Evolutionary conservation across 2,329 filamentous ascomycete genomes (phyloP).

Genomic region (Penicillium sp.): DNA sequence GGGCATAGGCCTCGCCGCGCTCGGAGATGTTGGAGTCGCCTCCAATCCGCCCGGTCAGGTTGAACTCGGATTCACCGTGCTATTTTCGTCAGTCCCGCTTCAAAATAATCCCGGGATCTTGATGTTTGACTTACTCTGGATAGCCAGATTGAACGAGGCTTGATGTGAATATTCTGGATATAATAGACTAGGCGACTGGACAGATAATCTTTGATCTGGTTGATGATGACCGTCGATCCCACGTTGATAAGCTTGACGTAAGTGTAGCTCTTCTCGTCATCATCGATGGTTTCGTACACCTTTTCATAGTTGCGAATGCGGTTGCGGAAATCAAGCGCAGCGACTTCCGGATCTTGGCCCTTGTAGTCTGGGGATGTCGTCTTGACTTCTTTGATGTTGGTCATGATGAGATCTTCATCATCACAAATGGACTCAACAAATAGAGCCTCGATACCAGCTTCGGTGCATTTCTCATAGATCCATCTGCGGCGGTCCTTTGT

Average conservation of each 20-base stretch:
- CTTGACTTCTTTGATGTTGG: conserved; percentile 96
- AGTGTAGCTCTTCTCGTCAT: conserved; percentile 81
- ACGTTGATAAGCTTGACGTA: conserved; percentile 98
- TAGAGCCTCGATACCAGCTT: conserved; percentile 79
- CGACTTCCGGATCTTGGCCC: conserved; percentile 88
- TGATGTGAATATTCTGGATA: conserved; percentile 97
- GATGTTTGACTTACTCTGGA: conserved; percentile 65
- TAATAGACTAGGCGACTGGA: conserved; percentile 97
- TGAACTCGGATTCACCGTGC: conserved; percentile 94
- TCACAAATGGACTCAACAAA: conserved; percentile 98
- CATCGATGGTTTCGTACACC: conserved; percentile 89
- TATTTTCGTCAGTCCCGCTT: conserved; percentile 38
- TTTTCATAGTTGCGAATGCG: conserved; percentile 97
- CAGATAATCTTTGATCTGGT: conserved; percentile 92
- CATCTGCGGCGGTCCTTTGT: conserved; percentile 85
- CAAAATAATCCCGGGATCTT: no score
- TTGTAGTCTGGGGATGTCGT: conserved; percentile 92
- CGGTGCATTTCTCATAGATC: conserved; percentile 77
- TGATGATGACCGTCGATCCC: conserved; percentile 94
- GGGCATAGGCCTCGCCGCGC: conserved; percentile 83
- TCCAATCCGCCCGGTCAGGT: conserved; percentile 85
- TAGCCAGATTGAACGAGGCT: conserved; percentile 92
- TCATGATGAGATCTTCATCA: conserved; percentile 93
- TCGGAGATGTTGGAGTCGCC: conserved; percentile 84
- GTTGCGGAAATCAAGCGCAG: conserved; percentile 86